phyloP scores from a whole-genome alignment of 192 early-diverging fungal genomes.

The Coemansia sp. region DNA sequence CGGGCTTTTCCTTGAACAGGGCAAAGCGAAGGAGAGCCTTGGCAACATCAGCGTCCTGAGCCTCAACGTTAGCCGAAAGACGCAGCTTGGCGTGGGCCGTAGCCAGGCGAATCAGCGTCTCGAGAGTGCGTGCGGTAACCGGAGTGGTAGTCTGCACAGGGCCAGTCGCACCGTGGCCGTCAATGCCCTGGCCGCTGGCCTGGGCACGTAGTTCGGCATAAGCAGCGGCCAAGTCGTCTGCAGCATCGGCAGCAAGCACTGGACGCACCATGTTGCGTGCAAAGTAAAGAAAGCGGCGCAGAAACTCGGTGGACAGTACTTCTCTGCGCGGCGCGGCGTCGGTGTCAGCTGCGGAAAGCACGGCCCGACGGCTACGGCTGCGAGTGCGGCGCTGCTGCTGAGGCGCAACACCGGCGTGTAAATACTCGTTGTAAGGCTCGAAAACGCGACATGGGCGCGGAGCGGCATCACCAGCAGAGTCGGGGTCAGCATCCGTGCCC shows the following conservation, averaged over 20 bases:
- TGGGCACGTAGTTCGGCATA: constrained; percentile 85
- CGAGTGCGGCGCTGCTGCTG: constrained; percentile 23
- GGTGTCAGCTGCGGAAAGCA: constrained; percentile 16
- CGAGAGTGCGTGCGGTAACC: constrained; percentile 97
- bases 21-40: constrained; percentile 82
- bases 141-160: constrained; percentile 86
- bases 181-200: constrained; percentile 54
- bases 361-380: constrained; percentile 30
- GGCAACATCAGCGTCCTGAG: constrained; percentile 83
- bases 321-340: constrained; percentile 53
- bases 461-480: constrained; percentile 51
- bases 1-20: constrained; percentile 78
- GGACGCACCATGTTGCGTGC: constrained; percentile 85
- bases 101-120: constrained; percentile 94
- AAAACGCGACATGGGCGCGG: constrained; percentile 68
- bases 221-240: constrained; percentile 74
- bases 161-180: constrained; percentile 53
- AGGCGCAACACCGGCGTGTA: constrained; percentile 70
- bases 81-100: constrained; percentile 96
- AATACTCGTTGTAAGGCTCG: constrained; percentile 81
- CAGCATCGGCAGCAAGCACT: constrained; percentile 75
- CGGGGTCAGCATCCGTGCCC: constrained; percentile 50
- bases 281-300: constrained; percentile 95
- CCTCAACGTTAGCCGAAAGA: constrained; percentile 75
- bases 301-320: constrained; percentile 78